Percentiles rank a stretch among this genome's conserved stretches.
phyloP scores from a whole-genome alignment of 768 basidiomycete genomes.

The Boletus reticuloceps region DNA sequence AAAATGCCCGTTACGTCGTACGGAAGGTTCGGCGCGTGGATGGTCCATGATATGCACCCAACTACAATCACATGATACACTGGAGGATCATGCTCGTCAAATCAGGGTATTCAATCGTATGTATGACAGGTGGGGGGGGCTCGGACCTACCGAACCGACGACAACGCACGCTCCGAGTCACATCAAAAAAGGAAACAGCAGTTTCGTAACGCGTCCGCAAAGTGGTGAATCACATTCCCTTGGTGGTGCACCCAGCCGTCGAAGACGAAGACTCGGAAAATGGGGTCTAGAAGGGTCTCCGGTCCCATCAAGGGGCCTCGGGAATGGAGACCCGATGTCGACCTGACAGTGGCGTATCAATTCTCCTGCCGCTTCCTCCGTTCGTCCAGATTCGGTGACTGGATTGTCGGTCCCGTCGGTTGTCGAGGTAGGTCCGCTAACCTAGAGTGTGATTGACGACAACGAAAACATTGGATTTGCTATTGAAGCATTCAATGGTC shows the following conservation, averaged over 20 bases:
- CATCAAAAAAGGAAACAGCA: background rate
- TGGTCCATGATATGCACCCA: too few species aligned
- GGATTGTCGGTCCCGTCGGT: background rate
- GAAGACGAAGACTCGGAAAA: background rate
- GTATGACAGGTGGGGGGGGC: too few species aligned
- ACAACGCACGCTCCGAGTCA: background rate
- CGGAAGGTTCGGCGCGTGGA: background rate
- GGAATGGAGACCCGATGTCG: too few species aligned
- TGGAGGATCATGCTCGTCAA: too few species aligned
- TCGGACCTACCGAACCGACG: background rate
- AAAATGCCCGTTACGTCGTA: too few species aligned
- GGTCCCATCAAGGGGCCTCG: background rate
- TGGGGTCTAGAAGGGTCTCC: background rate
- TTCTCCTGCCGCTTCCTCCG: background rate
- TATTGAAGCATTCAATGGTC: too few species aligned
- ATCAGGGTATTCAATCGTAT: too few species aligned
- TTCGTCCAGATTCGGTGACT: background rate
- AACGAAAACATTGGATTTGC: too few species aligned
- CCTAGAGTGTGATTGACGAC: too few species aligned
- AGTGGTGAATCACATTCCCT: background rate
- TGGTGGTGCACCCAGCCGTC: background rate
- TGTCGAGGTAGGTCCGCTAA: too few species aligned
- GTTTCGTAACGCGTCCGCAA: background rate
- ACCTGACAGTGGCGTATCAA: background rate
- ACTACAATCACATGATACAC: too few species aligned